Base-by-base conservation (phyloP, 768 basidiomycete species). In the Cystobasidium ongulense region DNA sequence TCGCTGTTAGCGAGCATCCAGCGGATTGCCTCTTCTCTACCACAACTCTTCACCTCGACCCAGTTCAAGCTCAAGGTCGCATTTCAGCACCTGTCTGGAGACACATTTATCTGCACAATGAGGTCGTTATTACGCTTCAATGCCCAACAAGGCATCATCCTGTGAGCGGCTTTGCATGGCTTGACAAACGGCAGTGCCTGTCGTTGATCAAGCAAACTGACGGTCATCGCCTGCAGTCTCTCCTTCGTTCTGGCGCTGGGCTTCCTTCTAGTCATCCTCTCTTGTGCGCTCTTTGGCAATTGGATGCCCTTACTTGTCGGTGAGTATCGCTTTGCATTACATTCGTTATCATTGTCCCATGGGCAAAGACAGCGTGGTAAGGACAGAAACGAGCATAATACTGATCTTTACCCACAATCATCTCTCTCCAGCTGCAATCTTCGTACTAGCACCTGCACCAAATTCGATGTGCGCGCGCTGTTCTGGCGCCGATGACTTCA, bases 231-330 rank as follows among this genome's bases (percentile, higher is more conserved):
- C n/a, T 39, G 5, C 36, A 71, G 68, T 66, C 88, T 99, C 57
- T 94, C 96, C 0, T 97, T 99, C 82, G 91, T 97, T 66, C 88
- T 99, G 63, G 96, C 96, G 5, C 86, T 95, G 18, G 96, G 96
- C n/a, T 99, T 99, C 84, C 83, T 99, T 73, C 87, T 98, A 80
- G 91, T 98, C 79, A 99, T 99, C 81, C 88, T 99, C 27, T 92
- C 92, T 0, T 98, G 96, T 80, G 96, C 96, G 7, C 84, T 98
- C 35, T 98, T 89, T 89, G 83, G 87, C 17, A 99, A 99, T 81
- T 99, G 96, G 96, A 85, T 98, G 25, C 96, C 96, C 38, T 85
- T 99, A 63, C 85, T 98, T 76, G 95, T 97, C 76, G 96, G 96
- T 96, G 77, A 75, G 90, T 84, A 23, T 23, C 25, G 62, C 36